Evolutionary conservation across 352 stramenopile species (phyloP).

Genomic region (Globisporangium alternatum): DNA sequence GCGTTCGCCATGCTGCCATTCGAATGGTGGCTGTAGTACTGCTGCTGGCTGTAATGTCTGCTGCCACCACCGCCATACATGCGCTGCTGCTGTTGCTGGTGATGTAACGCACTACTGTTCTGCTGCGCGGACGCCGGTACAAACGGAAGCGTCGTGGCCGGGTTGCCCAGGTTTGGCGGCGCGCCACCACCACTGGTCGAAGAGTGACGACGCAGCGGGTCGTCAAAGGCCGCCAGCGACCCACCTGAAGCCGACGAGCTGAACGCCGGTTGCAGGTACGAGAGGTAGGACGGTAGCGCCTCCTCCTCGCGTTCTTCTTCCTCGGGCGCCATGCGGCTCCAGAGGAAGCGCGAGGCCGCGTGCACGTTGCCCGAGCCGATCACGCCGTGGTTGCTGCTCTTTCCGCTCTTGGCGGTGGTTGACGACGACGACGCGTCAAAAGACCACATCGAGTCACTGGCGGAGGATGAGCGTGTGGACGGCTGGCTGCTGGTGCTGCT

Average conservation of each 20-base stretch:
- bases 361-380: conserved; percentile 37
- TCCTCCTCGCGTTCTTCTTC: conserved; percentile 76
- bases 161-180: conserved; percentile 12
- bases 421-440: conserved; percentile 7
- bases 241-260: conserved; percentile 13
- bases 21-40: conserved; percentile 9
- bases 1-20: conserved; percentile 15
- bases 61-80: background rate
- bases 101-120: background rate
- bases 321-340: conserved; percentile 57
- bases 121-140: conserved; percentile 8
- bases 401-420: background rate
- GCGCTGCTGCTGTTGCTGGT: conserved; percentile 1
- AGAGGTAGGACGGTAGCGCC: conserved; percentile 66
- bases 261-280: conserved; percentile 59
- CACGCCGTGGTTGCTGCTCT: conserved; percentile 25
- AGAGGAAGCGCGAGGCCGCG: conserved; percentile 35
- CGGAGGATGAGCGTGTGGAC: background rate
- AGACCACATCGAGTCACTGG: conserved; percentile 10
- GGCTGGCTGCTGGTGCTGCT: conserved; percentile 1
- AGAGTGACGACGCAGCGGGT: conserved; percentile 10
- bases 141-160: conserved; percentile 10
- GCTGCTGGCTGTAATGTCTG: conserved; percentile 6
- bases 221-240: conserved; percentile 8
- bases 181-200: background rate